phyloP scores from a whole-genome alignment of 2,329 filamentous ascomycete genomes.

The Pseudogymnoascus verrucosus region DNA sequence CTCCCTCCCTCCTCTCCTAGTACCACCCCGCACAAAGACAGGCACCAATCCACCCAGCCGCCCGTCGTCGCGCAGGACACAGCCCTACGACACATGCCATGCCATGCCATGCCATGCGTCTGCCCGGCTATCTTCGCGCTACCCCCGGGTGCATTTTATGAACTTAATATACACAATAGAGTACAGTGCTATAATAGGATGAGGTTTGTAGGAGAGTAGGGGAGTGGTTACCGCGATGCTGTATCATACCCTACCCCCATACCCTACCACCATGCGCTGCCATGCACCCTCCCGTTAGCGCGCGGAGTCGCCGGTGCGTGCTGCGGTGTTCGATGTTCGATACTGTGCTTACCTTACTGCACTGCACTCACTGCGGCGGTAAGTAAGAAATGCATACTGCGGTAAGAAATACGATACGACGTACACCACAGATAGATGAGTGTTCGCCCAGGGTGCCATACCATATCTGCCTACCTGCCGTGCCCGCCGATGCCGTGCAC shows the following conservation, averaged over 20 bases:
- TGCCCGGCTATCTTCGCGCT: not conserved
- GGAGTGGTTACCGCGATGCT: not conserved
- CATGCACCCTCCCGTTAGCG: not conserved
- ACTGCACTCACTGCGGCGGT: not conserved
- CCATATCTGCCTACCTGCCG: not conserved
- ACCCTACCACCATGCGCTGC: not conserved
- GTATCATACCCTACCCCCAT: too few relatives aligned
- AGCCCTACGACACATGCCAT: not conserved
- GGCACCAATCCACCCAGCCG: not conserved
- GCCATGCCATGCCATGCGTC: not conserved
- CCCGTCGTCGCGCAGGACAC: not conserved
- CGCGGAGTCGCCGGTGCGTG: not conserved
- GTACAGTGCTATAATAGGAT: too few relatives aligned
- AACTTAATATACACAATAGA: too few relatives aligned
- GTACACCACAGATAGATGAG: too few relatives aligned
- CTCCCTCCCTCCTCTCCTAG: too few relatives aligned
- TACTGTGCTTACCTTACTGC: not conserved
- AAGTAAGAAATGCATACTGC: not conserved
- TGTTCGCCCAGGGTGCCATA: too few relatives aligned
- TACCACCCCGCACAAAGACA: too few relatives aligned
- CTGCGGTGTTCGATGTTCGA: not conserved
- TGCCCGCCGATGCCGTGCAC: not conserved
- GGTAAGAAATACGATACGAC: too few relatives aligned
- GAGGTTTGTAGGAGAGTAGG: not conserved
- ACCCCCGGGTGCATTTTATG: too few relatives aligned